Evolutionary conservation across 1,139 yeast genomes (phyloP).

Genomic region (Tardiomyces blankii): DNA sequence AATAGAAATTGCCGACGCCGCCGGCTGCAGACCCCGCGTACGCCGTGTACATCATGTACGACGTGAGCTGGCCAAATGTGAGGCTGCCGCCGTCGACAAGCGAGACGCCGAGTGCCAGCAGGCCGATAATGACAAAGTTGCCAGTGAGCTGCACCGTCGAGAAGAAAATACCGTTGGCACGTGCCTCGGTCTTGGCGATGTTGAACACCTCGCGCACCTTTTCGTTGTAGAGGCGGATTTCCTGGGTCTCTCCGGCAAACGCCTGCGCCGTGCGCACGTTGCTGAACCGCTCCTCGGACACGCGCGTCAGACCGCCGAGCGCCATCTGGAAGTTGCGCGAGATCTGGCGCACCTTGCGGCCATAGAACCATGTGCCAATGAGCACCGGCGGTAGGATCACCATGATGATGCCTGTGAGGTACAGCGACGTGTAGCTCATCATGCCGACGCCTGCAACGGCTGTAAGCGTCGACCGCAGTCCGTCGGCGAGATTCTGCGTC

Average conservation of each 20-base stretch:
- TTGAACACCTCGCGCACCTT: constrained; percentile 66
- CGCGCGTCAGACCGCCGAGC: constrained; percentile 77
- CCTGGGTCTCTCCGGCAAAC: constrained; percentile 74
- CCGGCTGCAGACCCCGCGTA: constrained; percentile 85
- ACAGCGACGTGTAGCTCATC: constrained; percentile 84
- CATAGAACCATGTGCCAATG: constrained; percentile 65
- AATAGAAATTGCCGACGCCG: constrained; percentile 81
- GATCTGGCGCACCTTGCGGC: constrained; percentile 63
- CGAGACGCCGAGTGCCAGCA: constrained; percentile 71
- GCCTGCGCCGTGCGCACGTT: constrained; percentile 82
- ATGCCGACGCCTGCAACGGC: constrained; percentile 74
- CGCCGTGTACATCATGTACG: constrained; percentile 88
- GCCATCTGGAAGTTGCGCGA: constrained; percentile 76
- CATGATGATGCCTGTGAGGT: constrained; percentile 65
- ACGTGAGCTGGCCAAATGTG: constrained; percentile 81
- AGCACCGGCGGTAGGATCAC: constrained; percentile 74
- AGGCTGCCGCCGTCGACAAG: constrained; percentile 61
- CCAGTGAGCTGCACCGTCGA: constrained; percentile 76
- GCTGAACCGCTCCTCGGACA: constrained; percentile 82
- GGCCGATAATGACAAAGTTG: constrained; percentile 63
- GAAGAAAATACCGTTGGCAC: constrained; percentile 50
- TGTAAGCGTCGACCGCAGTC: constrained; percentile 66
- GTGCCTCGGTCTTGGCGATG: constrained; percentile 72
- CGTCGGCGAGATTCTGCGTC: constrained; percentile 87
- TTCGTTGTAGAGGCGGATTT: constrained; percentile 47